A percentile compares a stretch with the other conserved stretches of the same genome.
Conservation (phyloP, 1,139 yeast genomes). For the Candida dubliniensis region DNA sequence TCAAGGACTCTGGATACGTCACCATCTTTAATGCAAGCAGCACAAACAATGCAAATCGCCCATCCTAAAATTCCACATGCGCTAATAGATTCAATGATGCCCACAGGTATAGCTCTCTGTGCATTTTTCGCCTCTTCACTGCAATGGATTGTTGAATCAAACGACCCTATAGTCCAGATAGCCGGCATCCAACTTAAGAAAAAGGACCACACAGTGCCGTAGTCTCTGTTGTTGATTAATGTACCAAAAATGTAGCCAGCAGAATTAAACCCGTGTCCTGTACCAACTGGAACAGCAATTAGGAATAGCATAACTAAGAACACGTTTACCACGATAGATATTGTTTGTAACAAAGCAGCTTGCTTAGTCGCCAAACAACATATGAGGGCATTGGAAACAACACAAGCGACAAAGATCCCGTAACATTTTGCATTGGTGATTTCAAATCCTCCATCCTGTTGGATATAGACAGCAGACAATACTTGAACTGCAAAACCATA, state of each 20-base stretch:
- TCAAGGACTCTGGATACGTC: slow-evolving; percentile 46
- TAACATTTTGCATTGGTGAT: slow-evolving; percentile 33
- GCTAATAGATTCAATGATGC: slow-evolving; percentile 49
- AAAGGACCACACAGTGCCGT: slow-evolving; percentile 71
- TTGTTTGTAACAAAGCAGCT: slow-evolving; percentile 58
- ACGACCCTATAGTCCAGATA: slow-evolving; percentile 66
- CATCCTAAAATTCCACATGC: slow-evolving; percentile 65
- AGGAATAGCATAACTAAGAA: slow-evolving; percentile 56
- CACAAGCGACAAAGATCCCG: slow-evolving; percentile 39
- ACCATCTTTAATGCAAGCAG: slow-evolving; percentile 53
- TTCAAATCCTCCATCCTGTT: slow-evolving; percentile 31
- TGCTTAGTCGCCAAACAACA: slow-evolving; percentile 38
- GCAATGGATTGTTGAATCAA: slow-evolving; percentile 72
- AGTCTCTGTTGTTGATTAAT: slow-evolving; percentile 52
- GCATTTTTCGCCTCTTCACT: slow-evolving; percentile 73
- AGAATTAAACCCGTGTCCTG: slow-evolving; percentile 28
- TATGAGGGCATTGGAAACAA: slow-evolving; percentile 27
- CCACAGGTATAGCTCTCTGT: slow-evolving; percentile 64
- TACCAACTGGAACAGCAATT: slow-evolving; percentile 66
- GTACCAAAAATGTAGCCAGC: slow-evolving; percentile 54
- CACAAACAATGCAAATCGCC: slow-evolving; percentile 52
- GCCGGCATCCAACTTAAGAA: slow-evolving; percentile 64
- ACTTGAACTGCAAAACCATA: slow-evolving; percentile 41
- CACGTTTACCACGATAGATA: slow-evolving; percentile 57
- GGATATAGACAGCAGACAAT: slow-evolving; percentile 35